Percentiles rank a stretch among this genome's conserved stretches.
phyloP scores from a whole-genome alignment of 352 stramenopile species.

The Pythium utonaiense region DNA sequence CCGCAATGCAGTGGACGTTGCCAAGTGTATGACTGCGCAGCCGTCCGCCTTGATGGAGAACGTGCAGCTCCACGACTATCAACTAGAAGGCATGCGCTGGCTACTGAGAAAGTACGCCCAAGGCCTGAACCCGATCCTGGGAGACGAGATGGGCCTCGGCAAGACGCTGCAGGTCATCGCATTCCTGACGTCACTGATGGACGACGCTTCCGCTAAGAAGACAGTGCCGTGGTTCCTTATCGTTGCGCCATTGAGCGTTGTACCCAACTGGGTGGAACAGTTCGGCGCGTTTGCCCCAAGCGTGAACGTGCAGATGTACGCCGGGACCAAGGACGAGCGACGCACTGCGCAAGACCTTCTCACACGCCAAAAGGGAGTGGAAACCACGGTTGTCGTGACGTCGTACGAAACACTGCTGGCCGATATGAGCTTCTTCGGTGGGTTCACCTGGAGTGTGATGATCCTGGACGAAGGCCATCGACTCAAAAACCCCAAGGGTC shows the following conservation, averaged over 20 bases:
- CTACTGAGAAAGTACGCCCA: slow-evolving; percentile 60
- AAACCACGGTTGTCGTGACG: slow-evolving; percentile 53
- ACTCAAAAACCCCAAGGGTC: slow-evolving; percentile 82
- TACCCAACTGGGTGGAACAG: slow-evolving; percentile 84
- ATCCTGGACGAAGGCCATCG: slow-evolving; percentile 87
- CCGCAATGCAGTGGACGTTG: slow-evolving; percentile 22
- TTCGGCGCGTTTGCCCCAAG: slow-evolving; percentile 63
- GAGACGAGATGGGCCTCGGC: slow-evolving; percentile 81
- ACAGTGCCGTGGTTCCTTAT: slow-evolving; percentile 39
- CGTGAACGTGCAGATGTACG: slow-evolving; percentile 56
- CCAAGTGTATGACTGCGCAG: slow-evolving; percentile 15
- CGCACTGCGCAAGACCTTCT: slow-evolving; percentile 20
- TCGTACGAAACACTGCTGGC: slow-evolving; percentile 72
- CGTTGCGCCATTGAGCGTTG: slow-evolving; percentile 70
- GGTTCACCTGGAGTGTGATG: slow-evolving; percentile 47
- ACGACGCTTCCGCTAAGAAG: slow-evolving; percentile 10
- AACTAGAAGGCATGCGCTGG: slow-evolving; percentile 62
- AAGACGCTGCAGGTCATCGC: slow-evolving; percentile 82
- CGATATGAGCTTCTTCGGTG: slow-evolving; percentile 53
- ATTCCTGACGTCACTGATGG: slow-evolving; percentile 51
- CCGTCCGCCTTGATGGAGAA: slow-evolving; percentile 45
- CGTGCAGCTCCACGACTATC: slow-evolving; percentile 67
- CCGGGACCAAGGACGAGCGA: slow-evolving; percentile 49
- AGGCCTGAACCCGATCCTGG: slow-evolving; percentile 66
- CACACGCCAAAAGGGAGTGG: not conserved